Percentiles rank a stretch among this genome's conserved stretches.
Conservation (phyloP, 75 land plant species). For the Picea sitchensis region DNA sequence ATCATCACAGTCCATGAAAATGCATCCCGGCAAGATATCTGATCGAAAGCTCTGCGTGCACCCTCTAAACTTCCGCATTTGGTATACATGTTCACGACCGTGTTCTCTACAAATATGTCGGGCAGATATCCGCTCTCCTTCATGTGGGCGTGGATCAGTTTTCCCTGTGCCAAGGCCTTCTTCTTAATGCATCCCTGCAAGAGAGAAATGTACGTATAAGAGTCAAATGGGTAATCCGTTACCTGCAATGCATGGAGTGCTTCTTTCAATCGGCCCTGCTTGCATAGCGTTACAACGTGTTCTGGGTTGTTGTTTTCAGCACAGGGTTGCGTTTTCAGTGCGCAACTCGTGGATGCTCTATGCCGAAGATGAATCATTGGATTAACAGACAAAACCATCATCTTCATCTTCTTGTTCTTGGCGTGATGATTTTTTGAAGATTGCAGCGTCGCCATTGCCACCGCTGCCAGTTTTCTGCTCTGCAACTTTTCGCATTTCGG, state of each 20-base stretch:
- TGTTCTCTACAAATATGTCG: constrained; percentile 3
- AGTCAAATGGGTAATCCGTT: neutral
- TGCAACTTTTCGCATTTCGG: too few relatives aligned
- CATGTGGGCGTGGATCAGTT: constrained; percentile 13
- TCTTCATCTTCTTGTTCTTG: too few relatives aligned
- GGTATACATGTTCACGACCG: constrained; percentile 12
- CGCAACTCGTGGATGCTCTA: too few relatives aligned
- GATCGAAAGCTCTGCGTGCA: constrained; percentile 7
- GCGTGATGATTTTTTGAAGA: too few relatives aligned
- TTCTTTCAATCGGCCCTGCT: neutral
- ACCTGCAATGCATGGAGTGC: neutral
- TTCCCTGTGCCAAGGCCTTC: neutral
- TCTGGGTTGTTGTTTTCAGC: neutral
- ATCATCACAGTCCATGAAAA: constrained; percentile 22
- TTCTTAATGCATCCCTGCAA: neutral
- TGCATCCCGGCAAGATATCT: constrained; percentile 4
- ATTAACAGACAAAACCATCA: too few relatives aligned
- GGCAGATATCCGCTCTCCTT: neutral
- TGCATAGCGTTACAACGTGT: neutral
- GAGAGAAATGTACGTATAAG: neutral
- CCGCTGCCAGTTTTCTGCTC: too few relatives aligned
- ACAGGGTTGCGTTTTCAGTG: too few relatives aligned
- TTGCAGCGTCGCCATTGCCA: too few relatives aligned
- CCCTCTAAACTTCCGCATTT: constrained; percentile 10
- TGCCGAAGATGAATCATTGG: too few relatives aligned